Percentiles rank a stretch among this genome's conserved stretches.
Conservation (phyloP, 306 rosid species). For the Corylus avellana region DNA sequence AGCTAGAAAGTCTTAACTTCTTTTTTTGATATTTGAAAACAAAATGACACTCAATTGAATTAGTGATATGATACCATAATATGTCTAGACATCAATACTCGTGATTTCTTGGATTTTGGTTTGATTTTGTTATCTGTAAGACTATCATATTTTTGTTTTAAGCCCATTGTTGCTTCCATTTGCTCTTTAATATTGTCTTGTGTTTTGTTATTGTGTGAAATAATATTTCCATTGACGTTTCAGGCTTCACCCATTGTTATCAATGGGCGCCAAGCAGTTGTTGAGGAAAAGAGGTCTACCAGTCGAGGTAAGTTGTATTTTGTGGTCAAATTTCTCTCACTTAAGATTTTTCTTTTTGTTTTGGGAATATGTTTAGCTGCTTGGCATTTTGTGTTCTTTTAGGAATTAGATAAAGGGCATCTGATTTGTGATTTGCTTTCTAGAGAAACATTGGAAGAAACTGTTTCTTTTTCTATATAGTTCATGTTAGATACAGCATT, state of each 20-base stretch:
- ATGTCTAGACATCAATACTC: neutral
- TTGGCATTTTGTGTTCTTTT: neutral
- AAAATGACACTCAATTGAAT: neutral
- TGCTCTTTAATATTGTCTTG: neutral
- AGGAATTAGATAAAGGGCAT: neutral
- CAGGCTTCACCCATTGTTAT: constrained; percentile 77
- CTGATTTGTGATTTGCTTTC: neutral
- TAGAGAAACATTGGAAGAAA: neutral
- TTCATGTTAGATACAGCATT: neutral
- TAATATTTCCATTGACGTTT: constrained; percentile 19
- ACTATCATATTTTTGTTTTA: neutral
- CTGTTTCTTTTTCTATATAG: neutral
- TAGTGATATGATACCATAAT: neutral
- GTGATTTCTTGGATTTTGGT: neutral
- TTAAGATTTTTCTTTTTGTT: neutral
- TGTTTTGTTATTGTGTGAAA: constrained; percentile 1
- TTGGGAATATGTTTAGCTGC: neutral
- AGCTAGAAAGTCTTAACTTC: too few relatives aligned
- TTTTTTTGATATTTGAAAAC: too few relatives aligned
- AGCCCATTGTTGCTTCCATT: constrained; percentile 6
- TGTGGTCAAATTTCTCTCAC: neutral
- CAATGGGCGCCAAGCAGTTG: constrained; percentile 49
- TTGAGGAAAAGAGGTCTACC: constrained; percentile 83
- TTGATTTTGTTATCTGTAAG: neutral
- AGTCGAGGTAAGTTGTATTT: constrained; percentile 62